Evolutionary conservation across 345 rosid species (phyloP).

Genomic region (Populus alba): DNA sequence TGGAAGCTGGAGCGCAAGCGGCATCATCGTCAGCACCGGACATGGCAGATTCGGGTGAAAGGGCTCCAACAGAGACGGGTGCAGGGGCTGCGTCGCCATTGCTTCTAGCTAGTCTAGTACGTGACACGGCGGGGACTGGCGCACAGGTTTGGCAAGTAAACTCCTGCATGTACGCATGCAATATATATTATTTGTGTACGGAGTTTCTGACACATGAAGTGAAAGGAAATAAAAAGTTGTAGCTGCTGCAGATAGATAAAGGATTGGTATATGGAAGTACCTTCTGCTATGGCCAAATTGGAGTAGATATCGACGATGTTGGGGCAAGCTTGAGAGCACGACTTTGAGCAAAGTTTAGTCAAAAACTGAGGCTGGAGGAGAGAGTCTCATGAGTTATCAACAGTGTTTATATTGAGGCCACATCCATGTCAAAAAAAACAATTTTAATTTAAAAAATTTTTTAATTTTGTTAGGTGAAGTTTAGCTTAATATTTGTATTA

Average conservation of each 20-base stretch:
- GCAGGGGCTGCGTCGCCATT: background rate
- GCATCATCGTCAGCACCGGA: background rate
- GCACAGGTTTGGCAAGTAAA: slow-evolving; percentile 11
- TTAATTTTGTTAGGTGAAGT: too few relatives aligned
- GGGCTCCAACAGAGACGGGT: background rate
- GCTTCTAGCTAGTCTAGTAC: slow-evolving; percentile 5
- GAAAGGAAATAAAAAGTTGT: background rate
- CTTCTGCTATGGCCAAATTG: slow-evolving; percentile 39
- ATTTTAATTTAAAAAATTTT: too few relatives aligned
- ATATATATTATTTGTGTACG: background rate
- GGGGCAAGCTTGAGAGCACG: slow-evolving; percentile 26
- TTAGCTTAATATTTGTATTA: too few relatives aligned
- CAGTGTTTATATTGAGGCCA: slow-evolving; percentile 23
- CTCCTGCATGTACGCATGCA: background rate
- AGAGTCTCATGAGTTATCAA: slow-evolving; percentile 33
- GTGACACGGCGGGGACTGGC: slow-evolving; percentile 11
- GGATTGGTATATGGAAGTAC: background rate
- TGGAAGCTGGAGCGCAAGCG: slow-evolving; percentile 3
- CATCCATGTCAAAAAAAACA: slow-evolving; percentile 1
- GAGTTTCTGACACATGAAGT: background rate
- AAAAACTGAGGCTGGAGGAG: slow-evolving; percentile 27
- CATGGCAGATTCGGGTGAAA: background rate
- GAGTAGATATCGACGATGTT: slow-evolving; percentile 36
- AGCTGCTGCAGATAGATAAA: background rate
- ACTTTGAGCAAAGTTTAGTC: slow-evolving; percentile 32